Evolutionary conservation across 441 rosid genomes (phyloP).

Genomic region (Pelargonium australe): DNA sequence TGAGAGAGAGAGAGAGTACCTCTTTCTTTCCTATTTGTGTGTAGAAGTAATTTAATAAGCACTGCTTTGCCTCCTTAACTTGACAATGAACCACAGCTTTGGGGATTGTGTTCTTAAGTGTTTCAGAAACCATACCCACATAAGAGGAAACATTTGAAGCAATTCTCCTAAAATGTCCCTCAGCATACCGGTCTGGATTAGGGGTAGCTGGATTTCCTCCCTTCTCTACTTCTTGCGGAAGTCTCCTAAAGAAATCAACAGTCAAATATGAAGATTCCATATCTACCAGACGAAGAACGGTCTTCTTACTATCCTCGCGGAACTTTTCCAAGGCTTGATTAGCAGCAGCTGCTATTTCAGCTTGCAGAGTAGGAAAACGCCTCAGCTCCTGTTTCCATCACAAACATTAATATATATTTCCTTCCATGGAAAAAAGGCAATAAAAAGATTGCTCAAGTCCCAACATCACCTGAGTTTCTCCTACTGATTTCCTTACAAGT

Average conservation of each 20-base stretch:
- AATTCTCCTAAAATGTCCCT: slow-evolving; percentile 82
- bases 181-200: slow-evolving; percentile 57
- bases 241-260: slow-evolving; percentile 90
- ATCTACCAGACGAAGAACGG: slow-evolving; percentile 79
- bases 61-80: slow-evolving; percentile 86
- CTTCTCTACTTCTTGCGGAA: slow-evolving; percentile 73
- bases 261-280: slow-evolving; percentile 97
- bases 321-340: slow-evolving; percentile 85
- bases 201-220: slow-evolving; percentile 40
- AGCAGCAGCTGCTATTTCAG: slow-evolving; percentile 90
- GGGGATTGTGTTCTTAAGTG: slow-evolving; percentile 74
- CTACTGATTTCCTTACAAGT: slow-evolving; percentile 86
- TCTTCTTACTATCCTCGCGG: slow-evolving; percentile 85
- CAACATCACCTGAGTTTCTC: slow-evolving; percentile 70
- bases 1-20: slow-evolving; percentile 37
- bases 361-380: slow-evolving; percentile 79
- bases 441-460: neutral
- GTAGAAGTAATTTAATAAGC: slow-evolving; percentile 73
- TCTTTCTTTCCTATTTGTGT: slow-evolving; percentile 82
- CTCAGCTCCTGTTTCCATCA: slow-evolving; percentile 57
- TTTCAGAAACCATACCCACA: slow-evolving; percentile 84
- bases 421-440: too few species aligned
- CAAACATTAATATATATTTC: slow-evolving; percentile 9
- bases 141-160: slow-evolving; percentile 87
- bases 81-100: slow-evolving; percentile 95